Conservation (phyloP, 768 basidiomycete species). For the Pulveroboletus frians region DNA sequence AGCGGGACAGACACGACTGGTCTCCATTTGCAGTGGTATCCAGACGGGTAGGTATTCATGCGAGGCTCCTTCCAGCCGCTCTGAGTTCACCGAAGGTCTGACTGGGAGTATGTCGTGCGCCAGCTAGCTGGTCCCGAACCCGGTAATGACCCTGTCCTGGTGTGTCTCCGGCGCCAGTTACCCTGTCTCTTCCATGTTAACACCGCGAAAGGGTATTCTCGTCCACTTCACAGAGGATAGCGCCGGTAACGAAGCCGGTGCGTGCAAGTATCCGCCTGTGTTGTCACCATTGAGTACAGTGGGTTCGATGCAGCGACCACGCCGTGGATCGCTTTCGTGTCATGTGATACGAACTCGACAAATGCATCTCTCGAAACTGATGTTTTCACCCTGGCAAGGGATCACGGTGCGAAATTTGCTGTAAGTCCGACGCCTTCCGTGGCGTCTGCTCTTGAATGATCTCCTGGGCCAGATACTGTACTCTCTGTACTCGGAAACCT, state of each 20-base stretch:
- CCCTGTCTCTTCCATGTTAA: slow-evolving; percentile 1
- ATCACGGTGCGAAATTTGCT: slow-evolving; percentile 76
- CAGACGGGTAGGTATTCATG: slow-evolving; percentile 37
- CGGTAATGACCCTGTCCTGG: slow-evolving; percentile 48
- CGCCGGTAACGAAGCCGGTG: slow-evolving; percentile 43
- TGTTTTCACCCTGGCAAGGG: slow-evolving; percentile 76
- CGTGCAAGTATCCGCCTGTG: slow-evolving; percentile 34
- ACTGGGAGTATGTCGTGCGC: slow-evolving; percentile 52
- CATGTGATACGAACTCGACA: slow-evolving; percentile 77
- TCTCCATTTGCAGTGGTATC: slow-evolving; percentile 58
- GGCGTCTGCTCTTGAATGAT: background rate
- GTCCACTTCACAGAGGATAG: slow-evolving; percentile 76
- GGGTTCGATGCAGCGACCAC: slow-evolving; percentile 48
- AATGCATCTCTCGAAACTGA: slow-evolving; percentile 55
- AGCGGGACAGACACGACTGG: slow-evolving; percentile 48
- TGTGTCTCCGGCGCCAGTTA: slow-evolving; percentile 23
- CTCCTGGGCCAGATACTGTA: slow-evolving; percentile 59
- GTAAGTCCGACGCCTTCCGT: slow-evolving; percentile 37
- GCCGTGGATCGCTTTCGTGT: slow-evolving; percentile 88
- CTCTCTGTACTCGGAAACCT: slow-evolving; percentile 64
- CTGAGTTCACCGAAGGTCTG: slow-evolving; percentile 35
- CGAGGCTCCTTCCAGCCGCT: background rate
- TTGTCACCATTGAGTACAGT: slow-evolving; percentile 9
- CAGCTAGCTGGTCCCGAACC: slow-evolving; percentile 51
- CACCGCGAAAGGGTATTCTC: slow-evolving; percentile 56